A percentile compares a stretch with the other conserved stretches of the same genome.
Conservation (phyloP, 2,329 filamentous ascomycete species). For the Ciborinia camelliae region DNA sequence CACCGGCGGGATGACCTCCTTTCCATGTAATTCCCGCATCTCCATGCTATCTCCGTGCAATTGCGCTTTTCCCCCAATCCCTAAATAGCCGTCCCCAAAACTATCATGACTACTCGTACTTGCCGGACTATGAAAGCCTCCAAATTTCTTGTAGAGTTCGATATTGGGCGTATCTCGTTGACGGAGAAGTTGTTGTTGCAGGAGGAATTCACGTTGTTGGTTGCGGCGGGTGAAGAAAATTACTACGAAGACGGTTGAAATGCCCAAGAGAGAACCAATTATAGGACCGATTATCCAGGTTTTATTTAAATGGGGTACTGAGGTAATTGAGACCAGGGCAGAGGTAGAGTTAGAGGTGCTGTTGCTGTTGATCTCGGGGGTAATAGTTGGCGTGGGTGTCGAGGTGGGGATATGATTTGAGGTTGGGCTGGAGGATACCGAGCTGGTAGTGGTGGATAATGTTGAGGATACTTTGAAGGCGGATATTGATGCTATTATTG, state of each 20-base stretch:
- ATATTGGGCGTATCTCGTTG: background rate
- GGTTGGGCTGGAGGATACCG: background rate
- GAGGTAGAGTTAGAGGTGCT: background rate
- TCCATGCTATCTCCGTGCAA: conserved; percentile 27
- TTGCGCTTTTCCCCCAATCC: conserved; percentile 23
- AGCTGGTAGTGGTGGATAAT: background rate
- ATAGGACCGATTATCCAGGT: conserved; percentile 33
- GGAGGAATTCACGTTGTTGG: conserved; percentile 18
- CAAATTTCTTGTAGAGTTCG: background rate
- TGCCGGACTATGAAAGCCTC: background rate
- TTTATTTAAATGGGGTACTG: conserved; percentile 21
- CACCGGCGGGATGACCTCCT: conserved; percentile 24
- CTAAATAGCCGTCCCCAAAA: conserved; percentile 18
- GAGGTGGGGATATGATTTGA: background rate
- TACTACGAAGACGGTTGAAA: conserved; percentile 30
- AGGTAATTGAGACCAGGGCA: background rate
- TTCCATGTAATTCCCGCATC: conserved; percentile 27
- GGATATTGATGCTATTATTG: background rate
- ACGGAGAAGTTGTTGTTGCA: background rate
- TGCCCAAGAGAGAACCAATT: conserved; percentile 30
- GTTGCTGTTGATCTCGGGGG: background rate
- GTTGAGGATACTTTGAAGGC: conserved; percentile 1
- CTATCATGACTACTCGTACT: conserved; percentile 8
- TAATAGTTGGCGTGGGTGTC: background rate
- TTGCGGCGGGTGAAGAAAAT: conserved; percentile 32